Conservation (phyloP, 305 asterid species). For the Nicotiana rustica region DNA sequence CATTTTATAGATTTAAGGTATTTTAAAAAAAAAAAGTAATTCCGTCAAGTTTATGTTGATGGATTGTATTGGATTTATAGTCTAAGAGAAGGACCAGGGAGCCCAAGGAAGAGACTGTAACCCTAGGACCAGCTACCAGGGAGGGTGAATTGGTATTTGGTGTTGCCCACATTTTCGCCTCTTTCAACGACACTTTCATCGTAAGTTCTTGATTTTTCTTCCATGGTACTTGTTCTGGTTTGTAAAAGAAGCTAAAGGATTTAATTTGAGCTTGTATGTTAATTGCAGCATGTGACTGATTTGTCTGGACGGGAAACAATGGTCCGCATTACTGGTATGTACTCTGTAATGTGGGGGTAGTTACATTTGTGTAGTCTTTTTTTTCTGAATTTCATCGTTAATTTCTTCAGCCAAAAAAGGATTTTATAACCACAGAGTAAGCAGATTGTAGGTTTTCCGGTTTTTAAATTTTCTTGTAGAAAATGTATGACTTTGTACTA, state of each 20-base stretch:
- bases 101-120: conserved; percentile 71
- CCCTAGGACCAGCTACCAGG: conserved; percentile 64
- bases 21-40: not conserved
- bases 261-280: not conserved
- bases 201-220: conserved; percentile 39
- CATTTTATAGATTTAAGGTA: not conserved
- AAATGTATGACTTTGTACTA: too few relatives aligned
- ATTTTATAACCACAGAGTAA: too few relatives aligned
- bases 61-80: conserved; percentile 38
- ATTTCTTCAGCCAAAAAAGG: too few relatives aligned
- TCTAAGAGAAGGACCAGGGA: conserved; percentile 68
- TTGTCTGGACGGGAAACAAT: conserved; percentile 75
- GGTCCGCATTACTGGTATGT: conserved; percentile 77
- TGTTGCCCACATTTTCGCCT: conserved; percentile 67
- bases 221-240: not conserved
- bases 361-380: not conserved
- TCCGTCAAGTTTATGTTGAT: not conserved
- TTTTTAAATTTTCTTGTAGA: too few relatives aligned
- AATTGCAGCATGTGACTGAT: conserved; percentile 74
- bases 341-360: not conserved
- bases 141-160: conserved; percentile 75
- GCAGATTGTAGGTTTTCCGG: too few relatives aligned
- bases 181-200: conserved; percentile 63
- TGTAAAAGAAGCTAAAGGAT: not conserved
- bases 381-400: too few relatives aligned